phyloP scores from a whole-genome alignment of 2,329 filamentous ascomycete genomes.

The Beauveria scarabaeidicola region DNA sequence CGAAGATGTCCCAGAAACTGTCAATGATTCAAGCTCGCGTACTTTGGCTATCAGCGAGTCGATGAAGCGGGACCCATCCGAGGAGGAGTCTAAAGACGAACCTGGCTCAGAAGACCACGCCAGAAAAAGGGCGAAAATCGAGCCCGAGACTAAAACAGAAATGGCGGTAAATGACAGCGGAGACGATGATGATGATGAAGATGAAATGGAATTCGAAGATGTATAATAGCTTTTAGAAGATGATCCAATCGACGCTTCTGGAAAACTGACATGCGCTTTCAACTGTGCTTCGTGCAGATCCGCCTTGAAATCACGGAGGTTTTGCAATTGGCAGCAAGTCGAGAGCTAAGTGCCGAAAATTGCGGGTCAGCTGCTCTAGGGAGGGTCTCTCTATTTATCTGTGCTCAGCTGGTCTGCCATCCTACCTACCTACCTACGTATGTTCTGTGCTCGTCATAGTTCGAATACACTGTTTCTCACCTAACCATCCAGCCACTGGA shows the following conservation, averaged over 20 bases:
- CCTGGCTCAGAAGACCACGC: constrained; percentile 34
- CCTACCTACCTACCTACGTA: no score
- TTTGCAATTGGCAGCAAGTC: background rate
- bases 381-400: background rate
- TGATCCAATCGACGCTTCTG: no score
- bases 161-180: constrained; percentile 35
- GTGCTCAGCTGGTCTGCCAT: no score
- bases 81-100: constrained; percentile 18
- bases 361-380: background rate
- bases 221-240: constrained; percentile 23
- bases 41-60: constrained; percentile 22
- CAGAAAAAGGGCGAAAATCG: constrained; percentile 54
- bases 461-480: background rate
- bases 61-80: constrained; percentile 28
- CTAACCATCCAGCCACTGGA: background rate
- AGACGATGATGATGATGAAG: constrained; percentile 43
- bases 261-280: no score
- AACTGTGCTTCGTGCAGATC: no score
- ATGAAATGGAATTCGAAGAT: constrained; percentile 52
- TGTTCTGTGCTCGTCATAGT: background rate
- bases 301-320: background rate
- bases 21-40: constrained; percentile 21
- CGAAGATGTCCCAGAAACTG: constrained; percentile 39
- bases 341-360: background rate
- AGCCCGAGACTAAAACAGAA: constrained; percentile 39